Conservation (phyloP, 768 basidiomycete species). For the Boletus edulis region DNA sequence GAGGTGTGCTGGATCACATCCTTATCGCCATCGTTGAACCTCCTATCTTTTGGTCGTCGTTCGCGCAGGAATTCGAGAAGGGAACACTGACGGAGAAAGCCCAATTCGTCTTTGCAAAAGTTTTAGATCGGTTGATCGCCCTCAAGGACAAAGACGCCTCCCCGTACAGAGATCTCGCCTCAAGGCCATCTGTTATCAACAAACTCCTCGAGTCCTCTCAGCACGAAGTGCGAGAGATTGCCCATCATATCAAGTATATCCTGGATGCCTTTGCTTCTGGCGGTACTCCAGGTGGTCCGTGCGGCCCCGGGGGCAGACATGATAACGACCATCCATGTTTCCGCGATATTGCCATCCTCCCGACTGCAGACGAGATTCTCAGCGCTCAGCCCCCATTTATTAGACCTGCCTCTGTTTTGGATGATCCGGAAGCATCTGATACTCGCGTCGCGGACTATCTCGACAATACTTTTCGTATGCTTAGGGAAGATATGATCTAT, state of each 20-base stretch:
- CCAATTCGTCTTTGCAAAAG: conserved; percentile 44
- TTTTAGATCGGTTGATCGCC: conserved; percentile 46
- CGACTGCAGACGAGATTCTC: conserved; percentile 59
- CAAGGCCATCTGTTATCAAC: conserved; percentile 29
- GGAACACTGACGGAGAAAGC: conserved; percentile 33
- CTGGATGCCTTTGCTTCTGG: conserved; percentile 29
- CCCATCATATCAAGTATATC: conserved; percentile 43
- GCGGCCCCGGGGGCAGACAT: conserved; percentile 61
- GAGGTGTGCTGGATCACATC: conserved; percentile 42
- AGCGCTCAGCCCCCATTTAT: conserved; percentile 50
- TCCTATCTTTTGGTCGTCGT: conserved; percentile 48
- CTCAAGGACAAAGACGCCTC: conserved; percentile 35
- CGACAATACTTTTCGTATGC: conserved; percentile 64
- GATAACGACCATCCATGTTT: conserved; percentile 68
- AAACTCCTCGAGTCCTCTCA: conserved; percentile 24
- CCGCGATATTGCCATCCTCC: conserved; percentile 58
- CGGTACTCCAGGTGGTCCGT: conserved; percentile 13
- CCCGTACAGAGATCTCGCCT: conserved; percentile 39
- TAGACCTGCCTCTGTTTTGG: conserved; percentile 43
- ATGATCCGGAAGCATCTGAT: conserved; percentile 40
- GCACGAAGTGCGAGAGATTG: conserved; percentile 31
- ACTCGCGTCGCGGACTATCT: conserved; percentile 47
- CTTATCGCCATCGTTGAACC: conserved; percentile 47
- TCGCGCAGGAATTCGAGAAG: conserved; percentile 33
- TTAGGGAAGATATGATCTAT: conserved; percentile 63